Percentiles rank a stretch among this genome's conserved stretches.
phyloP scores from a whole-genome alignment of 139 green algal species.

The Coelastrella sp. region DNA sequence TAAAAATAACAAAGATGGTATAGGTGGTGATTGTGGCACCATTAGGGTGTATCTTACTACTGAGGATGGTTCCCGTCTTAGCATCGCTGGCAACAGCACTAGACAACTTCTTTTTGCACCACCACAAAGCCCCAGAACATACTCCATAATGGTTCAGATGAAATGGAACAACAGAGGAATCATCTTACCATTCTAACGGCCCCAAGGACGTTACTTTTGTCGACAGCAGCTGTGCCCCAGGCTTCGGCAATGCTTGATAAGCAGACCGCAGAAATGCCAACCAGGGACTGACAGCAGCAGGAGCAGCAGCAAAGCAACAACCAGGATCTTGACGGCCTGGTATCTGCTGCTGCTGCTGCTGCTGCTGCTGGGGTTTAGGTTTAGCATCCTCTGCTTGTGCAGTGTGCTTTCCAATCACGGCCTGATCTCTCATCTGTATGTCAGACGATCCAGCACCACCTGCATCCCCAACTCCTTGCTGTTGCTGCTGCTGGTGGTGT shows the following conservation, averaged over 20 bases:
- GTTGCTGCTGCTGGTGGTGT: neutral
- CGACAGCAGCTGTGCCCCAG: neutral
- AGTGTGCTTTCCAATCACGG: no score
- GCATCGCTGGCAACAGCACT: no score
- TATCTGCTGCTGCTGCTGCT: constrained; percentile 3
- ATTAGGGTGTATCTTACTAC: no score
- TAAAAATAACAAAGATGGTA: no score
- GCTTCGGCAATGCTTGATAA: constrained; percentile 30
- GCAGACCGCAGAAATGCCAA: constrained; percentile 43
- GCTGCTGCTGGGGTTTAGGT: neutral
- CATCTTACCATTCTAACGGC: neutral
- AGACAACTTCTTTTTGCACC: no score
- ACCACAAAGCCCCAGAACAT: no score
- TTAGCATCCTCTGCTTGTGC: neutral
- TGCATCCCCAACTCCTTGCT: neutral
- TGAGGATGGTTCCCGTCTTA: no score
- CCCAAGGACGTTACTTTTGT: neutral
- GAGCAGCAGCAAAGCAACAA: neutral
- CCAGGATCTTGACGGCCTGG: neutral
- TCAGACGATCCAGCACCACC: no score
- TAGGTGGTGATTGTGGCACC: no score
- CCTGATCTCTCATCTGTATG: no score
- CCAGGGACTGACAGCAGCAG: constrained; percentile 27
- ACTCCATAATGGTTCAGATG: no score
- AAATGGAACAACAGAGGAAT: no score